Base-by-base conservation (phyloP, 1,284 basidiomycete species). In the Quambalaria eucalypti region DNA sequence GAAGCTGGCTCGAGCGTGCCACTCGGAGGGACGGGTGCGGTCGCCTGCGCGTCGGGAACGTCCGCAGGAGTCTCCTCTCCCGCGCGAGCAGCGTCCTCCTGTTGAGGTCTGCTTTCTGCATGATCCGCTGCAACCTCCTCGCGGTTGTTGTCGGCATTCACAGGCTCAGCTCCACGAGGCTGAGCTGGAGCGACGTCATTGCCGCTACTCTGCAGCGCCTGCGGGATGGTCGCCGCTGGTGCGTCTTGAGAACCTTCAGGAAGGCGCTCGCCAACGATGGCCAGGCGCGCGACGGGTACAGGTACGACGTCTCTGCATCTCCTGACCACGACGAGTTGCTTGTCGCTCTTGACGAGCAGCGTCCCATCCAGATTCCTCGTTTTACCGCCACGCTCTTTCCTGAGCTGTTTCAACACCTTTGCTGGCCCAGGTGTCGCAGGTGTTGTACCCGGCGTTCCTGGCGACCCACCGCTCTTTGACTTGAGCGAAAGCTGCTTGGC, bases 301-400 rank as follows among this genome's bases (percentile, higher is more conserved):
- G 73, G 69, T 4, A 75, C 71, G 7, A 73, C 56, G 25, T 75
- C 73, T 39, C 73, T 58, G 44, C 67, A 74, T 19, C 71, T 60
- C 2, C 60, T 33, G 5, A 74, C 44, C 25, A 71, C 54, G 44
- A 74, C 65, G 23, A 61, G 54, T 12, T 54, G 42, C 25, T 64
- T 59, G n/a, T 63, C 56, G 47, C 68, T 71, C 44, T 60, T 50
- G 31, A 33, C 30, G 21, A 36, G 31, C 23, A 36, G 36, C 5
- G 42, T 25, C 16, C 48, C 33, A 33, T 33, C 31, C 38, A 31
- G n/a, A 14, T 25, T 16, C 31, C 23, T 10, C 8, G 3, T 33
- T 12, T 14, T 44, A 9, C 25, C 31, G 4, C 6, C 36, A 28
- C 12, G 12, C 2, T 42, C 38, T n/a, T n/a, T n/a, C n/a, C n/a